Base-by-base conservation (phyloP, 139 green algal genomes). In the Chlamydomonas sp. region DNA sequence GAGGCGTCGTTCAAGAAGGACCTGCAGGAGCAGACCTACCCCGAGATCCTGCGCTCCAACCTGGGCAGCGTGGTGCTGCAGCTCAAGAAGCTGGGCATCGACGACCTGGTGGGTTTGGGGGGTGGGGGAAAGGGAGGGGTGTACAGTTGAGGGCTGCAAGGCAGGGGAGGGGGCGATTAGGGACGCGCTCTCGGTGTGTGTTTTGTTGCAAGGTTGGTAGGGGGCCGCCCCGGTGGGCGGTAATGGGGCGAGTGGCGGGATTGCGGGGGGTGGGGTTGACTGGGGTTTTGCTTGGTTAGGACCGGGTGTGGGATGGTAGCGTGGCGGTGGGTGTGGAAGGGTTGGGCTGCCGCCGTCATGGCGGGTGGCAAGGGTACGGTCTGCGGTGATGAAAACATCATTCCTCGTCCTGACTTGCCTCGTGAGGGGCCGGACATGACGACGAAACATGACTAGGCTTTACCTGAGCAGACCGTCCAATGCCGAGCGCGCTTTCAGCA, bases 21-120 rank as follows among this genome's bases (percentile, higher is more conserved):
- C 91, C 95, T 99, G 82, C 96, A 99, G 92, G 98, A 99, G 93
- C 98, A 99, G 93, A 99, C 98, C 0, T 99, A 99, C 94, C 98
- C 98, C 10, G 98, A 99, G 92, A 99, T 99, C 91, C 89, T 99
- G 91, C 92, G 98, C 61, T 99, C 96, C 81, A 99, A 99, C 93
- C 94, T 99, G 63, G 97, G 97, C 75, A 97, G 92, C 2, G 97
- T 99, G 71, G 98, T 99, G 85, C 91, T 99, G 88, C 96, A 99
- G 94, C 95, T 99, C 10, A 99, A 99, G 89, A 99, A 99, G 96
- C 95, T 99, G 81, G 98, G 98, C 73, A 99, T 99, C 66, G 96
- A 99, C 78, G 98, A 99, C 92, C 92, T 99, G 90, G 98, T 99
- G 89, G 81, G 92, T 77, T 9, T 10, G 63, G 5, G 78, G 78